Evolutionary conservation across 2,329 filamentous ascomycete genomes (phyloP), one percentile per base, ranked within the genome.

Genomic region (Sclerotinia spermophila): DNA sequence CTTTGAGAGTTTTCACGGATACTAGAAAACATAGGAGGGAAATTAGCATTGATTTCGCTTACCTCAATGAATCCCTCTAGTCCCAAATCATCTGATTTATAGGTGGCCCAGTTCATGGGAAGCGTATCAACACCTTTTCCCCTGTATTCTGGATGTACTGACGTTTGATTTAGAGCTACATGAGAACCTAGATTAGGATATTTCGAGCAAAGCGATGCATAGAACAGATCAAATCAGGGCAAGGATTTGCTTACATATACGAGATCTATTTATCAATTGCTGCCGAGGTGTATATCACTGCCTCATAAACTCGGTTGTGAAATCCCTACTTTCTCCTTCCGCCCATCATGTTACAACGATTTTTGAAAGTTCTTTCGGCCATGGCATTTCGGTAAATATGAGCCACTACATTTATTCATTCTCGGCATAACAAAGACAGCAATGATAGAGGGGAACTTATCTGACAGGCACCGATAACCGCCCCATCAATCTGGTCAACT

Each of bases 271-370:
- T 30, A 51, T 56, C 67, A 67, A 69, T 33, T 69, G 66, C 40
- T 58, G 24, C 17, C 70, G 58, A 24, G 70, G 67, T 10, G 53
- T 55, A 66, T 69, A 69, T n/a, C 30, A 27, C 53, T 71, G 60
- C 38, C 44, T 69, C 15, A 71, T 4, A 33, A 69, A 66, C 13
- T 66, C 45, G 30, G 30, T 60, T 10, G 55, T 55, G 44, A 69
- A 61, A n/a, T 67, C 45, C 38, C 61, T 72, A 15, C 67, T 67
- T 40, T 69, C 42, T 42, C 71, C 67, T 38, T 72, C 67, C 2
- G 61, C 40, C 55, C 67, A 72, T 61, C 67, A 72, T 44, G 51
- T 60, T 30, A 67, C 67, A 11, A 61, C 61, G 4, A 72, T 33
- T 5, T 45, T 60, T 3, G 51, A 53, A 42, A 61, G n/a, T 17